Evolutionary conservation across 2,329 filamentous ascomycete species (phyloP), one percentile per base, ranked within the genome.

Genomic region (Colletotrichum eleusines): DNA sequence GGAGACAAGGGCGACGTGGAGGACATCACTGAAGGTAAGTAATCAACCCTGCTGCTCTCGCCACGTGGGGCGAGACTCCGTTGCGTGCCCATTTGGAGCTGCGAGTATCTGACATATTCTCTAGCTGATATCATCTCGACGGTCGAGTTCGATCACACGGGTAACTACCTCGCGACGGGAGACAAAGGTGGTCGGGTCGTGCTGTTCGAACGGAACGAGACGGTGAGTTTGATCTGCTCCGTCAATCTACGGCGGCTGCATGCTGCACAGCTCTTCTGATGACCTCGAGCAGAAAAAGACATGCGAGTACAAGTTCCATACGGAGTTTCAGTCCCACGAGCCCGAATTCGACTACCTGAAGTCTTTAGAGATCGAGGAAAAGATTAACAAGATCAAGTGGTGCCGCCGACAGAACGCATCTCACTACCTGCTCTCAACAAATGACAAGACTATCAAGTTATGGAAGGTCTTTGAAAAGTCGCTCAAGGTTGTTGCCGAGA

Each of bases 361-460:
- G 84, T 99, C 96, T 42, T 89, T 99, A 76, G 96, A 99, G 84
- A 99, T 99, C 79, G 96, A 99, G 88, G 96, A 99, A 84, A 99
- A 99, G 86, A 99, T 99, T 88, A 99, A 99, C 89, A 99, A 99
- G 88, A 99, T 99, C 85, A 99, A 98, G 84, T 99, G 96, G 96
- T 99, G 96, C 83, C 91, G 93, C 80, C 92, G 96, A 83, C 95
- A 98, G 84, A 99, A 99, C 87, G 93, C 95, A 73, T 98, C 96
- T 66, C 96, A 99, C 85, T 99, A 97, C 82, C 90, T 99, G 63
- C 90, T 99, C 68, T 98, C 96, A 53, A 99, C 96, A 77, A 99
- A 99, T 81, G 96, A 99, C 87, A 99, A 99, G 87, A 99, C 96
- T 51, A 99, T 99, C 88, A 99, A 99, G 86, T 87, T 99, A 76